Evolutionary conservation across 768 basidiomycete species (phyloP).

Genomic region (Ramaria sp.): DNA sequence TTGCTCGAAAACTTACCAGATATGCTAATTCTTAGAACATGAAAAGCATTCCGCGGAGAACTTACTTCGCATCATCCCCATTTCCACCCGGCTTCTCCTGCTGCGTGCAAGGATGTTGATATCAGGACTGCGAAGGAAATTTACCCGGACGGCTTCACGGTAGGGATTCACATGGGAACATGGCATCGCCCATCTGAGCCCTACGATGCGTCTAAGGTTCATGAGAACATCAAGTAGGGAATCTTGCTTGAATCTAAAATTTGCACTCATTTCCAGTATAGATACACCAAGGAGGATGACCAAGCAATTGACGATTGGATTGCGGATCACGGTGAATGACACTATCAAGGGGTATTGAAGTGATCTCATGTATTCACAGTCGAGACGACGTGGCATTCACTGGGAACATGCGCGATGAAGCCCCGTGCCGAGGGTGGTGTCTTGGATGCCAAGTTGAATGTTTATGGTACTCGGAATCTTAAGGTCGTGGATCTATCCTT

Average conservation of each 20-base stretch:
- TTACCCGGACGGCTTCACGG: conserved; percentile 48
- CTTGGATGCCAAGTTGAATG: conserved; percentile 12
- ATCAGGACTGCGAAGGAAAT: conserved; percentile 55
- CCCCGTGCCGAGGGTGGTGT: conserved; percentile 11
- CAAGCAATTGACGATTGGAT: conserved; percentile 64
- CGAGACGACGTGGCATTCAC: conserved; percentile 70
- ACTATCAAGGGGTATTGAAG: background rate
- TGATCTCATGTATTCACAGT: conserved; percentile 35
- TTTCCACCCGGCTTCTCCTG: conserved; percentile 61
- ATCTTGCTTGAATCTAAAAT: background rate
- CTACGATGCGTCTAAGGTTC: conserved; percentile 44
- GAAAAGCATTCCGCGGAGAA: conserved; percentile 56
- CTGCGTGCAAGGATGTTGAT: conserved; percentile 51
- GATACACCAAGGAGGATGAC: conserved; percentile 46
- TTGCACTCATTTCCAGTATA: background rate
- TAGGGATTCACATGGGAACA: conserved; percentile 61
- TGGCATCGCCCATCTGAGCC: conserved; percentile 34
- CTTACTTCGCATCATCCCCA: conserved; percentile 62
- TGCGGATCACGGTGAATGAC: conserved; percentile 20
- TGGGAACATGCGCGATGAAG: conserved; percentile 29
- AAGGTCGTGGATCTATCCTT: conserved; percentile 61
- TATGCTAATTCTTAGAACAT: background rate
- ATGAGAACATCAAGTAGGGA: conserved; percentile 51
- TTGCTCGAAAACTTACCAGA: background rate
- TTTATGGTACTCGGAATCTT: conserved; percentile 40